Percentiles rank a stretch among this genome's conserved stretches.
Evolutionary conservation across 2,329 filamentous ascomycete genomes (phyloP).

Genomic region (Parastagonospora avenae): DNA sequence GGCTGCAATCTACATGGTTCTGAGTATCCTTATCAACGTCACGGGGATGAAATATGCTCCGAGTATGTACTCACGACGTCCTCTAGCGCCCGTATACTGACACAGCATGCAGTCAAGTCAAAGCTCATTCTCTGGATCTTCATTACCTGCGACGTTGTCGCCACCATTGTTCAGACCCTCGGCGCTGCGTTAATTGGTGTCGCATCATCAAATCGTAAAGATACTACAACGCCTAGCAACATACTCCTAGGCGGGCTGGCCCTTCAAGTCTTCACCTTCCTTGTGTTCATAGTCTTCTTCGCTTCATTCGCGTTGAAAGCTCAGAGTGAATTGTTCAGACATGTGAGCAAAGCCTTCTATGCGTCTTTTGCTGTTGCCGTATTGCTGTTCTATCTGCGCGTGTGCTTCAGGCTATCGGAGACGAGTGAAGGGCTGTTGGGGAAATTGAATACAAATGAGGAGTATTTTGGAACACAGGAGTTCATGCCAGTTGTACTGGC

Average conservation of each 20-base stretch:
- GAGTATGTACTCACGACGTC: neutral
- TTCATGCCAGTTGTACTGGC: slow-evolving; percentile 61
- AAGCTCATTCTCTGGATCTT: slow-evolving; percentile 60
- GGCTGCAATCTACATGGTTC: slow-evolving; percentile 61
- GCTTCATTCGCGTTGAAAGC: slow-evolving; percentile 50
- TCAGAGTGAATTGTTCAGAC: slow-evolving; percentile 30
- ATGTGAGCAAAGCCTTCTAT: slow-evolving; percentile 49
- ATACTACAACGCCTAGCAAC: slow-evolving; percentile 59
- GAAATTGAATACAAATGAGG: slow-evolving; percentile 56
- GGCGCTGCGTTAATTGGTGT: slow-evolving; percentile 62
- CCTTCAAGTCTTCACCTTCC: slow-evolving; percentile 60
- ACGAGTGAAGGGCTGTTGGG: slow-evolving; percentile 57
- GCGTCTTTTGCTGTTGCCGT: slow-evolving; percentile 52
- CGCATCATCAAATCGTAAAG: slow-evolving; percentile 54
- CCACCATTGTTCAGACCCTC: slow-evolving; percentile 59
- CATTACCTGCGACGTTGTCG: slow-evolving; percentile 59
- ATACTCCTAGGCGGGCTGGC: slow-evolving; percentile 62
- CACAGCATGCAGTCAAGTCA: slow-evolving; percentile 42
- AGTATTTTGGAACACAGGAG: slow-evolving; percentile 60
- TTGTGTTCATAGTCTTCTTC: slow-evolving; percentile 54
- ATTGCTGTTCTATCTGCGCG: slow-evolving; percentile 58
- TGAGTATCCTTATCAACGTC: slow-evolving; percentile 56
- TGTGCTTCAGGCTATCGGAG: slow-evolving; percentile 60
- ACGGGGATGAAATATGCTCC: slow-evolving; percentile 53
- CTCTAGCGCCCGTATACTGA: too few species aligned